Evolutionary conservation across 1,139 yeast species (phyloP).

Genomic region (Geotrichum cucujoidarum): DNA sequence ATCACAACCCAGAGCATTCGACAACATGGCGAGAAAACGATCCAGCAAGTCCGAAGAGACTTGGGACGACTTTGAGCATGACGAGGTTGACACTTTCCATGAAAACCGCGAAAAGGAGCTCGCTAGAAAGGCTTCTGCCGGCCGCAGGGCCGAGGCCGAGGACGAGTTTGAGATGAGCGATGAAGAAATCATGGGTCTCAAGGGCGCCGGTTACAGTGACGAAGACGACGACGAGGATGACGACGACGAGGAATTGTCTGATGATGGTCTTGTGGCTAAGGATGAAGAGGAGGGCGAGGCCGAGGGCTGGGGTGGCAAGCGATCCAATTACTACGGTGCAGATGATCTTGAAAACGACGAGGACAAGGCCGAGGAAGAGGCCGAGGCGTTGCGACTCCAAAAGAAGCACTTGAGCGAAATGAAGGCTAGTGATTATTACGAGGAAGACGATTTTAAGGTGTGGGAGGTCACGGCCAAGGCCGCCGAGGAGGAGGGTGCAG

Average conservation of each 20-base stretch:
- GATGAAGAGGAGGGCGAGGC: constrained; percentile 46
- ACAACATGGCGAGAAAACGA: constrained; percentile 17
- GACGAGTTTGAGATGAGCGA: constrained; percentile 45
- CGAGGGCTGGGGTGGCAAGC: constrained; percentile 75
- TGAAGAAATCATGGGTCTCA: constrained; percentile 47
- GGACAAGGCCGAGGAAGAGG: constrained; percentile 71
- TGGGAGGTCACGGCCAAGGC: constrained; percentile 34
- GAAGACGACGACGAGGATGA: constrained; percentile 31
- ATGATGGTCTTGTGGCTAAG: constrained; percentile 30
- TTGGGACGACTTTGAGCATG: constrained; percentile 20
- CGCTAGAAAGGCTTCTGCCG: constrained; percentile 12
- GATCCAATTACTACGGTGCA: constrained; percentile 77
- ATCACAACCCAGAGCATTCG: background rate
- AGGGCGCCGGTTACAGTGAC: constrained; percentile 25
- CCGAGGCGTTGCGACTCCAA: constrained; percentile 85
- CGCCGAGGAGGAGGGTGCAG: constrained; percentile 34
- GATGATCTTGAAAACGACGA: constrained; percentile 68
- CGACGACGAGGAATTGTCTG: constrained; percentile 32
- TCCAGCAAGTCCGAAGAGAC: constrained; percentile 11
- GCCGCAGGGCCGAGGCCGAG: constrained; percentile 6
- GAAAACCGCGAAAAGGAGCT: constrained; percentile 14
- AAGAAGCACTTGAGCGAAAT: constrained; percentile 77
- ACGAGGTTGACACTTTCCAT: constrained; percentile 19
- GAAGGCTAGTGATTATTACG: constrained; percentile 75
- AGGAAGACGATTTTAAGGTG: constrained; percentile 70